A percentile compares a stretch with the other conserved stretches of the same genome.
Conservation (phyloP, 2,329 filamentous ascomycete genomes). For the Pyrenochaeta sp. region DNA sequence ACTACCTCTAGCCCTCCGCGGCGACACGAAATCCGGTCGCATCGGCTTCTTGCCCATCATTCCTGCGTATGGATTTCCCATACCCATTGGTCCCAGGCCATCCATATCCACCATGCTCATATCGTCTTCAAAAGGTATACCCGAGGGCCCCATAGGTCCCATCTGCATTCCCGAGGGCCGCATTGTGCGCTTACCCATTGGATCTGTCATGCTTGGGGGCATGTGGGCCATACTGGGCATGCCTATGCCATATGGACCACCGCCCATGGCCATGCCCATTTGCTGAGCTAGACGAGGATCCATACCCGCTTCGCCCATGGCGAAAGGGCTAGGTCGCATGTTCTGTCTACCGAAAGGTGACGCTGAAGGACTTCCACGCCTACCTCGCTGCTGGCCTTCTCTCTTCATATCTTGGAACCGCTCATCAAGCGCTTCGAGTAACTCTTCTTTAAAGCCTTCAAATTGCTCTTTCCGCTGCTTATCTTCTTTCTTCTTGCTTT, state of each 20-base stretch:
- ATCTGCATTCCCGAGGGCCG: slow-evolving; percentile 4
- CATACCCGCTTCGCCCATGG: slow-evolving; percentile 7
- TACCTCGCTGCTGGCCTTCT: slow-evolving; percentile 3
- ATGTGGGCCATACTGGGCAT: slow-evolving; percentile 4
- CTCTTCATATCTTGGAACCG: slow-evolving; percentile 11
- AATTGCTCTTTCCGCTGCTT: slow-evolving; percentile 15
- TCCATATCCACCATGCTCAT: slow-evolving; percentile 15
- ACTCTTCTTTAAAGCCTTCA: slow-evolving; percentile 20
- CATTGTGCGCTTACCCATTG: slow-evolving; percentile 7
- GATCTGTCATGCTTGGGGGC: slow-evolving; percentile 13
- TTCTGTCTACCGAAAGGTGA: slow-evolving; percentile 5
- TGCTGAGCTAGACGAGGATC: slow-evolving; percentile 20
- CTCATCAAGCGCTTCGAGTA: slow-evolving; percentile 24
- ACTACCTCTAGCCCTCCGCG: slow-evolving; percentile 2
- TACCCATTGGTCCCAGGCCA: slow-evolving; percentile 8
- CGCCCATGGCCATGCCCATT: slow-evolving; percentile 9
- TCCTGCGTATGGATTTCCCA: slow-evolving; percentile 15
- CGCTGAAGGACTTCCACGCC: background rate
- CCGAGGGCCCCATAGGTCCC: slow-evolving; percentile 1
- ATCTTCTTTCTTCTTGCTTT: slow-evolving; percentile 11
- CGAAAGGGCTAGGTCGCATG: slow-evolving; percentile 6
- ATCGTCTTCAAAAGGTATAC: slow-evolving; percentile 14
- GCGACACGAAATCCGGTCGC: slow-evolving; percentile 10
- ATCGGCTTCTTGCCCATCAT: slow-evolving; percentile 8
- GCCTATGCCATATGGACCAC: slow-evolving; percentile 14